Evolutionary conservation across 2,329 filamentous ascomycete species (phyloP).

Genomic region (Fusarium poae): DNA sequence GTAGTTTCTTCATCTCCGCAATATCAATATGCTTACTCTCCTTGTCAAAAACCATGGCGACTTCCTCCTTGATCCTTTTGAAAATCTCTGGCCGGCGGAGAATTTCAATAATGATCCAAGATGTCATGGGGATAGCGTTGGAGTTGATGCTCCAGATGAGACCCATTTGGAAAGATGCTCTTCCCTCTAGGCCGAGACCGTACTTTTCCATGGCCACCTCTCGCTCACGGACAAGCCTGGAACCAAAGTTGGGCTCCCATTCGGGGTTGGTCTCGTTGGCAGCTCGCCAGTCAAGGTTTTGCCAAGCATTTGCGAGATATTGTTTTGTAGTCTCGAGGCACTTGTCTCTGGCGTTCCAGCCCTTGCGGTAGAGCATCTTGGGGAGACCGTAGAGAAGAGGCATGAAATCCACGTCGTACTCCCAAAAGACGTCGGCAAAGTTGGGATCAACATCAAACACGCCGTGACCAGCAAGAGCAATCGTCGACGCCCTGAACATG

Average conservation of each 20-base stretch:
- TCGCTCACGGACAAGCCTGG: slow-evolving; percentile 43
- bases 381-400: slow-evolving; percentile 41
- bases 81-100: slow-evolving; percentile 38
- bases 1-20: slow-evolving; percentile 30
- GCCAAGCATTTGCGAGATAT: slow-evolving; percentile 35
- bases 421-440: slow-evolving; percentile 42
- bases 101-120: slow-evolving; percentile 44
- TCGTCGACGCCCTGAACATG: slow-evolving; percentile 44
- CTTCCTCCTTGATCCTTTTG: slow-evolving; percentile 30
- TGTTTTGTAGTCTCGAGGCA: slow-evolving; percentile 34
- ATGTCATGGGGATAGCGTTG: slow-evolving; percentile 45
- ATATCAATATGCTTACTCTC: slow-evolving; percentile 27
- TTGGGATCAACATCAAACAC: slow-evolving; percentile 34
- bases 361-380: slow-evolving; percentile 39
- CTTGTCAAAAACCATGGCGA: slow-evolving; percentile 18
- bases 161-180: slow-evolving; percentile 44
- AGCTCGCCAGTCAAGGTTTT: slow-evolving; percentile 29
- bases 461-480: slow-evolving; percentile 34
- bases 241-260: slow-evolving; percentile 44
- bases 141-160: slow-evolving; percentile 48
- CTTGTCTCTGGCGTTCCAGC: slow-evolving; percentile 40
- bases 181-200: slow-evolving; percentile 40
- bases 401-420: slow-evolving; percentile 45
- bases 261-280: slow-evolving; percentile 18
- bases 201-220: slow-evolving; percentile 44